phyloP scores from a whole-genome alignment of 768 basidiomycete genomes.

The Amanita molliuscula region DNA sequence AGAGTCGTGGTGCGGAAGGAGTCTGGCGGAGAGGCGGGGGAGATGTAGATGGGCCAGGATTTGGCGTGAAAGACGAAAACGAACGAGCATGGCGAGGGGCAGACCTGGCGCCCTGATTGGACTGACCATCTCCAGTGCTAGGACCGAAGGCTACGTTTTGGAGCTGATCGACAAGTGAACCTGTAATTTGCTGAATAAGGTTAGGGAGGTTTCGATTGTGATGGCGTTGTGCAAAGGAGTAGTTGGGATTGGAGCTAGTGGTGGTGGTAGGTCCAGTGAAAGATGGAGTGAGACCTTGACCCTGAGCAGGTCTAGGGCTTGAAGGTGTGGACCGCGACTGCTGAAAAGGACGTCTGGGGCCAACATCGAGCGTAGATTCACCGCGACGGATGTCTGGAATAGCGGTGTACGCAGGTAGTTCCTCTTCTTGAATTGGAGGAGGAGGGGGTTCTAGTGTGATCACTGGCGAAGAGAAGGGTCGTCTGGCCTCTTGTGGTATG shows the following conservation, averaged over 20 bases:
- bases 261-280: not conserved
- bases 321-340: conserved; percentile 3
- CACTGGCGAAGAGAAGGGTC: conserved; percentile 2
- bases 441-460: not conserved
- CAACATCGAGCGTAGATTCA: conserved; percentile 52
- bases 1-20: not conserved
- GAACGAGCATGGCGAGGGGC: not conserved
- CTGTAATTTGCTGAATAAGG: not conserved
- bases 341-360: conserved; percentile 57
- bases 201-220: too few species aligned
- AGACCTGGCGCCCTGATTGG: not conserved
- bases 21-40: not conserved
- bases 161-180: not conserved
- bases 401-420: conserved; percentile 66
- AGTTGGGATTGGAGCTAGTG: not conserved
- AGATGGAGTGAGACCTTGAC: not conserved
- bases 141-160: not conserved
- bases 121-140: too few species aligned
- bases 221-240: not conserved
- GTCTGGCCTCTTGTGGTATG: conserved; percentile 1
- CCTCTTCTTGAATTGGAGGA: conserved; percentile 21
- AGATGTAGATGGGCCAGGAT: not conserved
- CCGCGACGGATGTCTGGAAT: conserved; percentile 41
- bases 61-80: not conserved
- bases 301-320: not conserved